phyloP scores from a whole-genome alignment of 176 grass and related monocot genomes.

The Dendrocalamus sinicus region DNA sequence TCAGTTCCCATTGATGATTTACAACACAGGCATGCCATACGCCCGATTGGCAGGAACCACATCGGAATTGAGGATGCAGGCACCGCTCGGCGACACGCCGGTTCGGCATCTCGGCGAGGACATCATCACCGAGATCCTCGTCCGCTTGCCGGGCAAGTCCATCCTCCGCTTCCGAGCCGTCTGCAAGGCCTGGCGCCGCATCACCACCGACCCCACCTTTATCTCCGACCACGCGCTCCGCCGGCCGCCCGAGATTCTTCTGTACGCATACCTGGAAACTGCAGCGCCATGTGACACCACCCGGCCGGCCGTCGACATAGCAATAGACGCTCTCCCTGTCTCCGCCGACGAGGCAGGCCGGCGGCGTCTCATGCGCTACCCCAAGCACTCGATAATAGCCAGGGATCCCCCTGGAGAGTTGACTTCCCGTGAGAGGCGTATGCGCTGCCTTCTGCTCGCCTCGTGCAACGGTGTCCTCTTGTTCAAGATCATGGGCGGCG shows the following conservation, averaged over 20 bases:
- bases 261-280: background rate
- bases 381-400: background rate
- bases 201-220: background rate
- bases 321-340: background rate
- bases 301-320: background rate
- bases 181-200: background rate
- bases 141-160: background rate
- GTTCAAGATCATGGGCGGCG: background rate
- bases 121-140: background rate
- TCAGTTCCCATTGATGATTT: too few species aligned
- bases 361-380: background rate
- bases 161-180: background rate
- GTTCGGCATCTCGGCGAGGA: background rate
- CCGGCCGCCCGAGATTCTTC: background rate
- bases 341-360: background rate
- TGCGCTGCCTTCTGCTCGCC: background rate
- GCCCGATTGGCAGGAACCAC: too few species aligned
- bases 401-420: too few species aligned
- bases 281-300: too few species aligned
- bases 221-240: background rate
- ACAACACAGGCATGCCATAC: too few species aligned
- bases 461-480: background rate
- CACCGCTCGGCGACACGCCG: too few species aligned
- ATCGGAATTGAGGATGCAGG: too few species aligned
- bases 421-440: background rate